phyloP scores from a whole-genome alignment of 352 stramenopile species.

The Discostella stelligera region DNA sequence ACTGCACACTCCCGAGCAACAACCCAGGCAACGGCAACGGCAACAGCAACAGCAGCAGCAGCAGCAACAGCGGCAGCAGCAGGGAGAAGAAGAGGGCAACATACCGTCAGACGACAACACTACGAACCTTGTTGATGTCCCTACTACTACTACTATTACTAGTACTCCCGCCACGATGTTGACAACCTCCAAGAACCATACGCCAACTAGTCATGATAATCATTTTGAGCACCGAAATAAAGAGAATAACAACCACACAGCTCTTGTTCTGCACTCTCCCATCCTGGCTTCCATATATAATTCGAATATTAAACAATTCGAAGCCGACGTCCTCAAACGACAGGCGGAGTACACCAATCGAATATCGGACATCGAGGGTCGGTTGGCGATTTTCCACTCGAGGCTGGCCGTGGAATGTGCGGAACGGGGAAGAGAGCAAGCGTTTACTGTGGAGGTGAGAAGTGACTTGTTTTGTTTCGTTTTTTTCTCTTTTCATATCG shows the following conservation, averaged over 20 bases:
- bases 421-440: slow-evolving; percentile 33
- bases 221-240: not conserved
- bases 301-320: slow-evolving; percentile 47
- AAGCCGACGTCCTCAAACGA: slow-evolving; percentile 31
- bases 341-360: slow-evolving; percentile 40
- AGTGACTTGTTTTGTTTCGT: not conserved
- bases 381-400: slow-evolving; percentile 40
- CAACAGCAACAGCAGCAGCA: too few species aligned
- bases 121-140: too few species aligned
- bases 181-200: not conserved
- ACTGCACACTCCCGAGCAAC: slow-evolving; percentile 1
- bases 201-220: not conserved
- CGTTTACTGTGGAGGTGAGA: slow-evolving; percentile 23
- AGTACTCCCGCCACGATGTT: not conserved
- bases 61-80: too few species aligned
- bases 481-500: slow-evolving; percentile 8
- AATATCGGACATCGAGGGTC: slow-evolving; percentile 37
- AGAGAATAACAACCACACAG: slow-evolving; percentile 5
- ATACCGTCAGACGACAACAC: too few species aligned
- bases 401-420: slow-evolving; percentile 38
- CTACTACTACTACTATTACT: too few species aligned
- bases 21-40: too few species aligned
- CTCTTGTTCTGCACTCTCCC: slow-evolving; percentile 9
- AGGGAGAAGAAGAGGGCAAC: too few species aligned
- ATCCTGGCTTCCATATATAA: slow-evolving; percentile 29